Percentiles rank a stretch among this genome's conserved stretches.
Conservation (phyloP, 2,329 filamentous ascomycete species). For the Colletotrichum sp. region DNA sequence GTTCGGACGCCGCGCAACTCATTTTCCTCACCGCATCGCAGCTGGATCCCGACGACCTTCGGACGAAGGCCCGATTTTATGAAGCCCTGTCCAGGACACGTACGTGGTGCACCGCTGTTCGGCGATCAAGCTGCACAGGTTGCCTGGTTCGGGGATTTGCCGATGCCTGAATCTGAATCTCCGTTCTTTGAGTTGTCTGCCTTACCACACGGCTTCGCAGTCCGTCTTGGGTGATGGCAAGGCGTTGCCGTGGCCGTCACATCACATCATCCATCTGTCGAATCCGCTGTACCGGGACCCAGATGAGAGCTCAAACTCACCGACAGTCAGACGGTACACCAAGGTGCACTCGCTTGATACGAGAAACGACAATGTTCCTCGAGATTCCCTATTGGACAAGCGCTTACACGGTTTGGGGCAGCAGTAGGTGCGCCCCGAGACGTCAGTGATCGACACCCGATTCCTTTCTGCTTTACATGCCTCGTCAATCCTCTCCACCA, state of each 20-base stretch:
- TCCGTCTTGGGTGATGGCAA: background rate
- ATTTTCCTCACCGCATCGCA: background rate
- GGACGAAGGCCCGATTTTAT: slow-evolving; percentile 13
- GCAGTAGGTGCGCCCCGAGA: background rate
- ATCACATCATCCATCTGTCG: background rate
- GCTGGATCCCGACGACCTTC: slow-evolving; percentile 1
- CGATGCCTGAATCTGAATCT: background rate
- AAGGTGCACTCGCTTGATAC: background rate
- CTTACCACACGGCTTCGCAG: background rate
- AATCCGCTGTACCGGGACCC: background rate
- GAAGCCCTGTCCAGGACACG: background rate
- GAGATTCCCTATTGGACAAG: background rate
- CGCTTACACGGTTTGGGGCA: background rate
- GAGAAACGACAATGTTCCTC: background rate
- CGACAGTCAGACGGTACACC: slow-evolving; percentile 2
- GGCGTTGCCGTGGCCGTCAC: background rate
- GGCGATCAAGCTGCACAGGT: background rate
- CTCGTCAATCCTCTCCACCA: background rate
- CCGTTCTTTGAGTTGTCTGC: background rate
- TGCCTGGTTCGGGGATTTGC: background rate
- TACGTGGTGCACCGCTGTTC: slow-evolving; percentile 6
- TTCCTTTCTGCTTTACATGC: background rate
- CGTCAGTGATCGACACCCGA: background rate
- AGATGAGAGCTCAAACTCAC: background rate
- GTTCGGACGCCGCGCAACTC: background rate